These are phyloP conservation scores for Penicillium roqueforti DNA, from an alignment of 495 filamentous ascomycete genomes.

Conservation along the genomic window DNA sequence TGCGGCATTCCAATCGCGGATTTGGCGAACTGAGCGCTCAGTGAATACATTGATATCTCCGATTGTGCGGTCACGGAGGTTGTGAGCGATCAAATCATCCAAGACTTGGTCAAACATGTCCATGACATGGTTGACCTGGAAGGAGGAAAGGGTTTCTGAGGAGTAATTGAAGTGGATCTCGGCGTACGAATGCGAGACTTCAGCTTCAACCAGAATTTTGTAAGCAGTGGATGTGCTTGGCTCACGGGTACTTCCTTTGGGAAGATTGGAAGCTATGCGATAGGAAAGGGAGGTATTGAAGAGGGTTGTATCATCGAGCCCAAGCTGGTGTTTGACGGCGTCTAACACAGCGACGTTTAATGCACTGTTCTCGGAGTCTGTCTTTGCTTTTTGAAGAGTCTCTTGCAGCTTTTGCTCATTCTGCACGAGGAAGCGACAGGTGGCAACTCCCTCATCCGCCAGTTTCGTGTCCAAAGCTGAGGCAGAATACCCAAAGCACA, in stretches of 20 bases:
- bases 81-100: slow-evolving; percentile 31
- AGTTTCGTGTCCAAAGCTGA: slow-evolving; percentile 20
- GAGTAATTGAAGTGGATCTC: slow-evolving; percentile 41
- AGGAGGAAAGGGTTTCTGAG: slow-evolving; percentile 31
- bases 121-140: slow-evolving; percentile 35
- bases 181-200: slow-evolving; percentile 37
- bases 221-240: slow-evolving; percentile 37
- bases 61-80: slow-evolving; percentile 23
- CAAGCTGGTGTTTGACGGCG: slow-evolving; percentile 39
- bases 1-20: slow-evolving; percentile 37
- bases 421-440: slow-evolving; percentile 34
- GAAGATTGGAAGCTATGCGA: slow-evolving; percentile 8
- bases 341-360: slow-evolving; percentile 36
- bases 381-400: slow-evolving; percentile 33
- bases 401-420: slow-evolving; percentile 34
- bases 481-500: slow-evolving; percentile 50
- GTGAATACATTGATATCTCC: slow-evolving; percentile 33
- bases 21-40: slow-evolving; percentile 24
- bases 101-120: slow-evolving; percentile 39
- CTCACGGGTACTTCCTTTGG: slow-evolving; percentile 7
- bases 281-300: slow-evolving; percentile 53
- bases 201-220: slow-evolving; percentile 55
- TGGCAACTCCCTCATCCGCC: slow-evolving; percentile 15
- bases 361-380: slow-evolving; percentile 31
- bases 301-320: slow-evolving; percentile 33